phyloP scores from a whole-genome alignment of 2,329 filamentous ascomycete genomes.

The Dothideomycetes sp. region DNA sequence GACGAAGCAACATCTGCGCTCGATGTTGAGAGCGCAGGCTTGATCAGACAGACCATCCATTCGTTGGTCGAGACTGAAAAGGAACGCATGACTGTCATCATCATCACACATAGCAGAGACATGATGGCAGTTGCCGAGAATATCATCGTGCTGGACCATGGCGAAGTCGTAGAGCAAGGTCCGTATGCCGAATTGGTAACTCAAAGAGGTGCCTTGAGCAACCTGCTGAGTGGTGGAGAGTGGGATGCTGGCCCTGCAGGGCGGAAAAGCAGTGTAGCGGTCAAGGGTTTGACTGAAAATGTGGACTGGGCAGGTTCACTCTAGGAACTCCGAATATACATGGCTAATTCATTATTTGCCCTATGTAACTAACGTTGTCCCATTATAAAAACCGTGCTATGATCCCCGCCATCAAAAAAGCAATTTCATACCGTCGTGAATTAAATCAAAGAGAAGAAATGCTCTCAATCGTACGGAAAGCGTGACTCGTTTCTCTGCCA shows the following conservation, averaged over 20 bases:
- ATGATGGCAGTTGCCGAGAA: slow-evolving; percentile 78
- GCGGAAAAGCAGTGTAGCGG: slow-evolving; percentile 1
- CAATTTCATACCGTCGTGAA: no score
- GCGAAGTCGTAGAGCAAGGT: slow-evolving; percentile 56
- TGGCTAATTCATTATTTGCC: no score
- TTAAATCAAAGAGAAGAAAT: no score
- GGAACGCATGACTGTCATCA: slow-evolving; percentile 51
- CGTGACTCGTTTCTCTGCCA: no score
- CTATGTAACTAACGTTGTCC: no score
- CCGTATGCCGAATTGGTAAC: slow-evolving; percentile 49
- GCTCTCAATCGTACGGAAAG: no score
- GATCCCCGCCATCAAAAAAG: no score
- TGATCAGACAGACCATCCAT: slow-evolving; percentile 52
- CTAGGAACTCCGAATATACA: no score
- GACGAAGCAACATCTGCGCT: slow-evolving; percentile 82
- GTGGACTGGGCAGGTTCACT: slow-evolving; percentile 1
- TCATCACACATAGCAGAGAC: slow-evolving; percentile 70
- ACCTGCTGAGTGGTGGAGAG: slow-evolving; percentile 27
- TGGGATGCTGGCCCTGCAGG: slow-evolving; percentile 5
- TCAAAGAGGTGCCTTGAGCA: slow-evolving; percentile 19
- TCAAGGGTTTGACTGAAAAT: not conserved
- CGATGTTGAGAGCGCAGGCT: slow-evolving; percentile 55
- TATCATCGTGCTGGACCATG: slow-evolving; percentile 61
- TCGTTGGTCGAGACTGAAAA: slow-evolving; percentile 33
- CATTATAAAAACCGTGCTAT: no score